Conservation (phyloP, 805 yeast species). For the Hyphopichia homilentoma region DNA sequence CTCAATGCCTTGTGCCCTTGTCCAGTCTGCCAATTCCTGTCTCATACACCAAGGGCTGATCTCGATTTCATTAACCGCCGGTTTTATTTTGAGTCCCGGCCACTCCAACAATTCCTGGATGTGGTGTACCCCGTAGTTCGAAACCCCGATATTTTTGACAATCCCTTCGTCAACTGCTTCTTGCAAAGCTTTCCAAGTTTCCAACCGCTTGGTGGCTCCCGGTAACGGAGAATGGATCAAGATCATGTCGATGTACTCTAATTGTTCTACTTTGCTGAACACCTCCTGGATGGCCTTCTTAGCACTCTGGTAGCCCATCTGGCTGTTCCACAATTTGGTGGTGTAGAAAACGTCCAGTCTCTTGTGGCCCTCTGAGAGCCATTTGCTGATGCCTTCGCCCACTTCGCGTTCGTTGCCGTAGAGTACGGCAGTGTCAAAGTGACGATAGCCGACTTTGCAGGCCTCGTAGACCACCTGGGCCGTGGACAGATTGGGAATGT, state of each 20-base stretch:
- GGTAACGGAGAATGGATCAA: conserved; percentile 59
- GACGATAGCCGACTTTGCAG: conserved; percentile 61
- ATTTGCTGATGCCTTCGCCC: conserved; percentile 54
- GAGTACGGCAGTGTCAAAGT: conserved; percentile 71
- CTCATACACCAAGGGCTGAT: conserved; percentile 49
- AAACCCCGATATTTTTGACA: conserved; percentile 57
- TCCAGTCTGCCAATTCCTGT: conserved; percentile 29
- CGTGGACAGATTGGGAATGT: conserved; percentile 30
- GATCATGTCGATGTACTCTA: conserved; percentile 70
- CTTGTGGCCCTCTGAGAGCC: conserved; percentile 29
- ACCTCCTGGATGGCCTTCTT: conserved; percentile 56
- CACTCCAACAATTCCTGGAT: conserved; percentile 49
- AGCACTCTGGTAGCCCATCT: conserved; percentile 58
- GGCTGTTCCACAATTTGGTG: conserved; percentile 70
- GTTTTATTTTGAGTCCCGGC: conserved; percentile 39
- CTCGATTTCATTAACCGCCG: conserved; percentile 50
- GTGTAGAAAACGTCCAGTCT: conserved; percentile 44
- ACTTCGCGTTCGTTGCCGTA: conserved; percentile 68
- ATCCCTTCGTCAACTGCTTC: conserved; percentile 49
- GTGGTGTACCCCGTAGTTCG: conserved; percentile 58
- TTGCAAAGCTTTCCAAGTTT: conserved; percentile 54
- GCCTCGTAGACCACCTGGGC: conserved; percentile 51
- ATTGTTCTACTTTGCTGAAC: conserved; percentile 43
- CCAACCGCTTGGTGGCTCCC: conserved; percentile 39
- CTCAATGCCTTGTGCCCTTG: conserved; percentile 19